Percentiles rank a stretch among this genome's conserved stretches.
phyloP scores from a whole-genome alignment of 768 basidiomycete genomes.

The Filobasidium floriforme region DNA sequence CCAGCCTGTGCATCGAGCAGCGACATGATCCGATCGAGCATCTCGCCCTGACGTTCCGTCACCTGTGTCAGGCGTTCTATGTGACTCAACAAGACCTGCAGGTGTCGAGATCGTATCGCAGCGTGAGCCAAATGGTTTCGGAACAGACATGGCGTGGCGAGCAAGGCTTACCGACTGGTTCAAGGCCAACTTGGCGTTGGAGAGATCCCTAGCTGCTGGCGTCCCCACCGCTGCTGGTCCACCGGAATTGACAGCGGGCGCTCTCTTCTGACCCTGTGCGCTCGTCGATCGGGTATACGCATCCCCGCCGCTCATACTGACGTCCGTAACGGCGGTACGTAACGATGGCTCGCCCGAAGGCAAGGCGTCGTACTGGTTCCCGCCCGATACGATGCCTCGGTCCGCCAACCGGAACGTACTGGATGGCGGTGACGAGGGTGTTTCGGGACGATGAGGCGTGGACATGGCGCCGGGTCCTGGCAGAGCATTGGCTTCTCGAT shows the following conservation, averaged over 20 bases:
- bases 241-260: constrained; percentile 10
- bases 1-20: constrained; percentile 16
- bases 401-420: constrained; percentile 10
- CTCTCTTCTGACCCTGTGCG: constrained; percentile 28
- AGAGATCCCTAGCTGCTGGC: constrained; percentile 30
- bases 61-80: constrained; percentile 38
- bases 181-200: constrained; percentile 39
- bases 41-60: constrained; percentile 40
- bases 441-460: not conserved
- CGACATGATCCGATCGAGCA: constrained; percentile 32
- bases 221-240: constrained; percentile 7
- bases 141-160: not conserved
- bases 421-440: constrained; percentile 6
- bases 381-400: constrained; percentile 13
- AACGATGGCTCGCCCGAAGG: not conserved
- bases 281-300: constrained; percentile 16
- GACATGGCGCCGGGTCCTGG: not conserved
- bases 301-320: not conserved
- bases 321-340: constrained; percentile 5
- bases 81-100: constrained; percentile 34
- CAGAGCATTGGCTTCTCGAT: not conserved
- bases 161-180: constrained; percentile 38
- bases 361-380: constrained; percentile 15
- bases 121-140: not conserved
- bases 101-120: not conserved